These are phyloP conservation scores for Pichia cactophila DNA, from an alignment of 1,139 yeast species.

Conservation along the genomic window DNA sequence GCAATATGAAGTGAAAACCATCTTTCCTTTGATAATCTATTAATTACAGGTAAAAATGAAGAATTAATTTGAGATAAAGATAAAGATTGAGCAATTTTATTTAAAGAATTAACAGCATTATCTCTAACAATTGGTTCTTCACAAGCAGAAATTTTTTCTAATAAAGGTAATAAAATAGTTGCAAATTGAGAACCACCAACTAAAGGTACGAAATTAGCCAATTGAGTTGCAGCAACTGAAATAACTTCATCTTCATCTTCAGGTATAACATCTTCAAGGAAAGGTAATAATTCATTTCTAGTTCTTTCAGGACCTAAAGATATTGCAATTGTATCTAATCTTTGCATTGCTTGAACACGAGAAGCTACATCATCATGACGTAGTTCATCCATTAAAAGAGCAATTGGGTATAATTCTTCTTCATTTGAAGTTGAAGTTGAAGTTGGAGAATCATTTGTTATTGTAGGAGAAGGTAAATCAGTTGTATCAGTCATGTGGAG, in stretches of 20 bases:
- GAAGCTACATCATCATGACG: conserved; percentile 87
- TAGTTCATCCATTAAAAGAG: conserved; percentile 92
- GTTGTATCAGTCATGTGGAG: not conserved
- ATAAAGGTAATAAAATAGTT: conserved; percentile 71
- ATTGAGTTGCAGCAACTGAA: conserved; percentile 84
- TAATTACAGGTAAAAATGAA: conserved; percentile 68
- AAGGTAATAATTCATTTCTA: conserved; percentile 80
- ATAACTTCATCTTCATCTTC: conserved; percentile 98
- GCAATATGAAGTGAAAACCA: conserved; percentile 96
- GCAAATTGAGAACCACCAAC: conserved; percentile 84
- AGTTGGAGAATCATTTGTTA: not conserved
- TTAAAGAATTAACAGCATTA: conserved; percentile 83
- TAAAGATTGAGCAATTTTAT: conserved; percentile 59
- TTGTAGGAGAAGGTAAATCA: not conserved
- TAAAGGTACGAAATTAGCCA: conserved; percentile 78
- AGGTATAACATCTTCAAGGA: conserved; percentile 79
- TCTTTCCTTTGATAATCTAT: conserved; percentile 73
- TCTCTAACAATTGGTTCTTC: conserved; percentile 98
- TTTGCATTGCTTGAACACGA: conserved; percentile 91
- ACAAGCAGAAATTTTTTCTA: conserved; percentile 81
- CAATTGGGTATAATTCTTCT: conserved; percentile 84
- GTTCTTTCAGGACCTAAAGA: conserved; percentile 96
- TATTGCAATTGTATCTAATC: conserved; percentile 86
- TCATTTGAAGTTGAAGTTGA: conserved; percentile 3
- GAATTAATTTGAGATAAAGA: conserved; percentile 59